phyloP scores from a whole-genome alignment of 495 filamentous ascomycete species.

The Neurospora cerealis region DNA sequence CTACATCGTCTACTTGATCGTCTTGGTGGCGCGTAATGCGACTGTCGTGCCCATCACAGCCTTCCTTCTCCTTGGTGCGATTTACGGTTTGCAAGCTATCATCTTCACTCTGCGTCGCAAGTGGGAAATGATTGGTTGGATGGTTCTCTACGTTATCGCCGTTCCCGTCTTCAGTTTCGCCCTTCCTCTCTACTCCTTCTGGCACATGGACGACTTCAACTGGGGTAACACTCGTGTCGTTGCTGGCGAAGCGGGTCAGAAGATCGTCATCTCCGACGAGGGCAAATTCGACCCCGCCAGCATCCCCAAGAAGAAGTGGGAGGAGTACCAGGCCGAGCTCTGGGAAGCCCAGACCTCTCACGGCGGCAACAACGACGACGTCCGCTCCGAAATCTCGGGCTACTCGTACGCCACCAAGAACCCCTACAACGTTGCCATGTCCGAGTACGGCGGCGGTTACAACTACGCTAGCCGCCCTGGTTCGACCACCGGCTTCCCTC shows the following conservation, averaged over 20 bases:
- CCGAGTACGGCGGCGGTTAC: slow-evolving; percentile 46
- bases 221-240: slow-evolving; percentile 97
- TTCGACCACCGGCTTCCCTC: slow-evolving; percentile 55
- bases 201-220: slow-evolving; percentile 99
- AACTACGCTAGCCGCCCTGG: slow-evolving; percentile 52
- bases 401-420: slow-evolving; percentile 85
- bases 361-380: slow-evolving; percentile 51
- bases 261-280: slow-evolving; percentile 91
- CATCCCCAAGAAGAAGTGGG: slow-evolving; percentile 97
- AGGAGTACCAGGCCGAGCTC: slow-evolving; percentile 94
- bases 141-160: slow-evolving; percentile 90
- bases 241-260: slow-evolving; percentile 87
- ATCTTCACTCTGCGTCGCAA: slow-evolving; percentile 94
- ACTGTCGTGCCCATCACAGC: slow-evolving; percentile 67
- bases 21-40: slow-evolving; percentile 50
- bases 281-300: slow-evolving; percentile 92
- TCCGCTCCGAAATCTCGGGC: slow-evolving; percentile 79
- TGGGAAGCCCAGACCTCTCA: slow-evolving; percentile 75
- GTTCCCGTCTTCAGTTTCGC: slow-evolving; percentile 87
- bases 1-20: slow-evolving; percentile 85
- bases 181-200: slow-evolving; percentile 92
- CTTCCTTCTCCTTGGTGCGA: slow-evolving; percentile 81
- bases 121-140: slow-evolving; percentile 99
- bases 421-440: slow-evolving; percentile 30
- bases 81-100: slow-evolving; percentile 93